These are phyloP conservation scores for Lagenidium sp. DNA, from an alignment of 352 stramenopile genomes.

Conservation along the genomic window DNA sequence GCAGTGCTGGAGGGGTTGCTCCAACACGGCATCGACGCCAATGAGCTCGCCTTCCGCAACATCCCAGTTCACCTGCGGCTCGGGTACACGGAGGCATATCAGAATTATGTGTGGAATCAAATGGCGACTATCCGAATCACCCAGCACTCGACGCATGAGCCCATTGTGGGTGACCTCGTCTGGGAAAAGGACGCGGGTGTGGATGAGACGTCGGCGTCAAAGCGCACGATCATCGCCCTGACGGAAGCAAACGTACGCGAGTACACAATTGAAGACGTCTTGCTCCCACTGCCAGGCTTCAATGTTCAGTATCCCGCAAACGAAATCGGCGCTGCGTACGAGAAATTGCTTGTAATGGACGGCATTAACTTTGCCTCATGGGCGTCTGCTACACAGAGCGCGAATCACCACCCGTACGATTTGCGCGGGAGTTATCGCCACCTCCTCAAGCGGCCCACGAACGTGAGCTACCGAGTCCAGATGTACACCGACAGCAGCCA, in stretches of 20 bases:
- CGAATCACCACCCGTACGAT: slow-evolving; percentile 38
- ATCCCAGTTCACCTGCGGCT: slow-evolving; percentile 51
- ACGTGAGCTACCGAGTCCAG: slow-evolving; percentile 68
- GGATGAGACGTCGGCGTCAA: slow-evolving; percentile 8
- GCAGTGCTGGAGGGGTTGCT: slow-evolving; percentile 64
- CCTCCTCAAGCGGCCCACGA: slow-evolving; percentile 50
- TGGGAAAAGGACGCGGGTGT: slow-evolving; percentile 10
- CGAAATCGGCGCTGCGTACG: slow-evolving; percentile 20
- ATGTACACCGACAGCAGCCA: slow-evolving; percentile 69
- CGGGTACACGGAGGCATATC: slow-evolving; percentile 78
- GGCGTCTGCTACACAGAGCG: slow-evolving; percentile 19
- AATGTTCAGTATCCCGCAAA: slow-evolving; percentile 83
- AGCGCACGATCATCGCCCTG: slow-evolving; percentile 40
- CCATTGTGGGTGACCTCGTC: slow-evolving; percentile 89
- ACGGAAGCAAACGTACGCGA: slow-evolving; percentile 77
- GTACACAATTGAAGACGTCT: slow-evolving; percentile 91
- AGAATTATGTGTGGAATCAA: slow-evolving; percentile 95
- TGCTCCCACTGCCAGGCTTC: slow-evolving; percentile 91
- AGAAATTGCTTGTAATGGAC: slow-evolving; percentile 19
- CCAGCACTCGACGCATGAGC: slow-evolving; percentile 34
- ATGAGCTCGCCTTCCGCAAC: slow-evolving; percentile 61
- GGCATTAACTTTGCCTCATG: slow-evolving; percentile 23
- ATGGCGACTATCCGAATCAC: slow-evolving; percentile 87
- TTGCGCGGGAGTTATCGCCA: slow-evolving; percentile 80
- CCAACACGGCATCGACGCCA: slow-evolving; percentile 63